These are phyloP conservation scores for Phytophthora melonis DNA, from an alignment of 352 stramenopile genomes.

Conservation along the genomic window DNA sequence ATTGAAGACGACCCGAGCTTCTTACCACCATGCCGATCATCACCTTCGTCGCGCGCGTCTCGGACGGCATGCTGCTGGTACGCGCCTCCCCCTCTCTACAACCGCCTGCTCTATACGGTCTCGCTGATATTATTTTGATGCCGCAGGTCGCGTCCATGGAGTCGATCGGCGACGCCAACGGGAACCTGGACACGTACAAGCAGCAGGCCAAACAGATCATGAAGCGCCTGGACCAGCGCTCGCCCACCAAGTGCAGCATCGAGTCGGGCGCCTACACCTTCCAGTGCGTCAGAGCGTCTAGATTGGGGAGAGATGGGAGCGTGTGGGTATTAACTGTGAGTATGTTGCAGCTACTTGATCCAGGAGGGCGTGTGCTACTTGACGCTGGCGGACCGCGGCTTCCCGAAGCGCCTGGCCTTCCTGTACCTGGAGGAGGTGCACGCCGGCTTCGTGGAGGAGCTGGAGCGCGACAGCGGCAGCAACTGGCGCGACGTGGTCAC, in stretches of 20 bases:
- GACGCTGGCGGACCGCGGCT: slow-evolving; percentile 95
- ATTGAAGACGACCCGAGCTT: not conserved
- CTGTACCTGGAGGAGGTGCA: slow-evolving; percentile 98
- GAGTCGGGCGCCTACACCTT: slow-evolving; percentile 94
- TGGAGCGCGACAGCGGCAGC: slow-evolving; percentile 93
- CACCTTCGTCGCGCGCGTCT: slow-evolving; percentile 94
- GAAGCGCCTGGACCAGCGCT: slow-evolving; percentile 92
- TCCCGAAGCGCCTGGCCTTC: slow-evolving; percentile 98
- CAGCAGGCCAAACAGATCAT: slow-evolving; percentile 96
- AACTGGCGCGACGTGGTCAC: slow-evolving; percentile 94
- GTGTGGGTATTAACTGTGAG: no score
- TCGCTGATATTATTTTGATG: not conserved
- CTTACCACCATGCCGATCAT: slow-evolving; percentile 90
- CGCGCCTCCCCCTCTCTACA: slow-evolving; percentile 11
- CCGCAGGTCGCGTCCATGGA: slow-evolving; percentile 94
- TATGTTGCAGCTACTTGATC: slow-evolving; percentile 93
- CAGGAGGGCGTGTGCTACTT: slow-evolving; percentile 98
- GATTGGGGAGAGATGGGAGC: no score
- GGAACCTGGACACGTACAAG: slow-evolving; percentile 91
- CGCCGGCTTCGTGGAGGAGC: slow-evolving; percentile 94
- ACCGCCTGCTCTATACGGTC: no score
- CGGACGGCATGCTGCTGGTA: slow-evolving; percentile 94
- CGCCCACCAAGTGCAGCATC: slow-evolving; percentile 94
- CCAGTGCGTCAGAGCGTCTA: slow-evolving; percentile 69
- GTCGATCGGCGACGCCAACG: slow-evolving; percentile 80